Conservation (phyloP, 371 early-diverging fungal genomes). For the Syncephalastrum sp. region DNA sequence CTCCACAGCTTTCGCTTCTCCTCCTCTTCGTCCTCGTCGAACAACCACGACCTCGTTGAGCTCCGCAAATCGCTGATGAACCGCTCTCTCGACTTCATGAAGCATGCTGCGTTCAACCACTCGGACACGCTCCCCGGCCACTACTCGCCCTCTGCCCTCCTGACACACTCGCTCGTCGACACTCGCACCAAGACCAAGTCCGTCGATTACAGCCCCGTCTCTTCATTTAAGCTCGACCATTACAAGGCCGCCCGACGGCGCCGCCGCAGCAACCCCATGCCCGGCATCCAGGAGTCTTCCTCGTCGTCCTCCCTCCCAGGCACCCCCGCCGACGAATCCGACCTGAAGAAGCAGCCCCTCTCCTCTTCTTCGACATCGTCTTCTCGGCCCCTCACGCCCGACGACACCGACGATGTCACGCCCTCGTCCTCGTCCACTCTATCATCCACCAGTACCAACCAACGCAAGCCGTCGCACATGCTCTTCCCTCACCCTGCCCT, state of each 20-base stretch:
- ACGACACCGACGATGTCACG: slow-evolving; percentile 11
- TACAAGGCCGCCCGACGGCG: slow-evolving; percentile 16
- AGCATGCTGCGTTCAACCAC: slow-evolving; percentile 23
- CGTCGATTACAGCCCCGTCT: slow-evolving; percentile 17
- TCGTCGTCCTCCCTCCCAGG: slow-evolving; percentile 1
- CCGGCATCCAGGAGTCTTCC: slow-evolving; percentile 13
- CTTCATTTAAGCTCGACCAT: slow-evolving; percentile 10
- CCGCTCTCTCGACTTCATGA: slow-evolving; percentile 49
- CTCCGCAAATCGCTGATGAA: slow-evolving; percentile 43
- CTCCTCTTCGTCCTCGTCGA: slow-evolving; percentile 18
- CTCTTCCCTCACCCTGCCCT: slow-evolving; percentile 27
- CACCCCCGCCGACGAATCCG: background rate
- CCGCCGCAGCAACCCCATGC: slow-evolving; percentile 18
- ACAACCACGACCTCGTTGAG: slow-evolving; percentile 26
- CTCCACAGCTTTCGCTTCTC: slow-evolving; percentile 59
- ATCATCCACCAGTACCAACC: slow-evolving; percentile 8
- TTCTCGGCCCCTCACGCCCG: slow-evolving; percentile 11
- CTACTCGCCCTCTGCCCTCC: slow-evolving; percentile 8
- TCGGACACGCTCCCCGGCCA: slow-evolving; percentile 22
- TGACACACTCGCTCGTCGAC: background rate
- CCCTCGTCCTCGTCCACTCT: slow-evolving; percentile 9
- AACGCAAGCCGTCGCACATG: slow-evolving; percentile 12
- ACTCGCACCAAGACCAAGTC: slow-evolving; percentile 20
- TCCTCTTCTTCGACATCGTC: slow-evolving; percentile 7
- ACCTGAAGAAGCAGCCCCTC: background rate